Conservation (phyloP, 441 rosid genomes). For the Iberis amara region DNA sequence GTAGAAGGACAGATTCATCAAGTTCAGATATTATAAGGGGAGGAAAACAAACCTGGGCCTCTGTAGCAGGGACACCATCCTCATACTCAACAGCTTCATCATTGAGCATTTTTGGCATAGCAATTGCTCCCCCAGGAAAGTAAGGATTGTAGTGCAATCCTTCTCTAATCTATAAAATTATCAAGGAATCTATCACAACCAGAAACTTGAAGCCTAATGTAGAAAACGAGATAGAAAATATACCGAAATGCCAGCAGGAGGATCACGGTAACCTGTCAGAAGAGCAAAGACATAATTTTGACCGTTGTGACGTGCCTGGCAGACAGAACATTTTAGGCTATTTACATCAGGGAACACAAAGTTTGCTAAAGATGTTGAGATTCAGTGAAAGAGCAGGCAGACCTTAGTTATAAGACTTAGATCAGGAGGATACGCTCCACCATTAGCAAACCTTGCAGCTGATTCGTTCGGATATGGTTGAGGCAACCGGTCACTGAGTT, state of each 20-base stretch:
- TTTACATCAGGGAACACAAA: conserved; percentile 3
- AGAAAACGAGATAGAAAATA: conserved; percentile 5
- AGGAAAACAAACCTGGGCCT: conserved; percentile 64
- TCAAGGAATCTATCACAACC: not conserved
- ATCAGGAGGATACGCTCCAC: conserved; percentile 98
- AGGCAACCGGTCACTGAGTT: conserved; percentile 86
- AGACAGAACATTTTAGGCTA: conserved; percentile 18
- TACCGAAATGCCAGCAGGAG: conserved; percentile 95
- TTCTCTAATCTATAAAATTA: conserved; percentile 61
- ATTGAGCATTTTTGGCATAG: conserved; percentile 93
- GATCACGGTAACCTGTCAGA: conserved; percentile 90
- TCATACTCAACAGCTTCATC: conserved; percentile 96
- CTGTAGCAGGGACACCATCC: conserved; percentile 90
- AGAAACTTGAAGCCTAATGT: not conserved
- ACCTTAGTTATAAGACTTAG: conserved; percentile 86
- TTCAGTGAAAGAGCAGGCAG: conserved; percentile 18
- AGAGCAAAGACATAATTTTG: conserved; percentile 97
- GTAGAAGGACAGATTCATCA: not conserved
- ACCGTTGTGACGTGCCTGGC: conserved; percentile 95
- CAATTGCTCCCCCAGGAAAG: conserved; percentile 98
- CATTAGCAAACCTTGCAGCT: conserved; percentile 95
- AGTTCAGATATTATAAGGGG: not conserved
- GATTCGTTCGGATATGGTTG: conserved; percentile 76
- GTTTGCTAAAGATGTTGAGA: not conserved
- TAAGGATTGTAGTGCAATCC: conserved; percentile 94